phyloP scores from a whole-genome alignment of 805 yeast genomes.

The Cyberlindnera bimundalis region DNA sequence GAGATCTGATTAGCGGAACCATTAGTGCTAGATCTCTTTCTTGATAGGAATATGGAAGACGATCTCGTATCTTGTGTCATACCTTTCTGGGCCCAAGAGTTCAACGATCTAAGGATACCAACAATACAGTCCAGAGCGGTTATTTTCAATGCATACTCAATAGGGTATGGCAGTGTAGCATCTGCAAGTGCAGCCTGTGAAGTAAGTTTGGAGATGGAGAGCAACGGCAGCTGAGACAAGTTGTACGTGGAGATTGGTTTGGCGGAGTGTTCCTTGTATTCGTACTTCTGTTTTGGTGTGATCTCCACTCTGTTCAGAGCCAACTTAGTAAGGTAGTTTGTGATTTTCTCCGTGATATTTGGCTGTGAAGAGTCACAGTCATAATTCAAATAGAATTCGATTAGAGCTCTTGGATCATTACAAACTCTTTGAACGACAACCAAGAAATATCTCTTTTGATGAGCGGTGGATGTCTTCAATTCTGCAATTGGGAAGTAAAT shows the following conservation, averaged over 20 bases:
- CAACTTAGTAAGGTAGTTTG: slow-evolving; percentile 66
- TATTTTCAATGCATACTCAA: slow-evolving; percentile 82
- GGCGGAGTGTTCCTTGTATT: slow-evolving; percentile 47
- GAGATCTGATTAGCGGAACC: slow-evolving; percentile 19
- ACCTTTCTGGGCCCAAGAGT: slow-evolving; percentile 82
- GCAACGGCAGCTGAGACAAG: slow-evolving; percentile 66
- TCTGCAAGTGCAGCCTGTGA: slow-evolving; percentile 51
- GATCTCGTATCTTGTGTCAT: slow-evolving; percentile 31
- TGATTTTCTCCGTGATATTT: slow-evolving; percentile 78
- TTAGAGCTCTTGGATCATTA: slow-evolving; percentile 83
- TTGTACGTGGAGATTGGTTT: slow-evolving; percentile 71
- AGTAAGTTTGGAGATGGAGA: slow-evolving; percentile 65
- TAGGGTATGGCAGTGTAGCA: slow-evolving; percentile 50
- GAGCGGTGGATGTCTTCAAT: slow-evolving; percentile 85
- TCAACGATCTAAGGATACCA: slow-evolving; percentile 73
- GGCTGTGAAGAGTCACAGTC: slow-evolving; percentile 85
- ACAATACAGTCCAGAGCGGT: slow-evolving; percentile 77
- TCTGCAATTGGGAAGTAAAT: slow-evolving; percentile 93
- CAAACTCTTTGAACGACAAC: slow-evolving; percentile 78
- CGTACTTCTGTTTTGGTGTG: slow-evolving; percentile 61
- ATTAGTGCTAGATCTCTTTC: slow-evolving; percentile 29
- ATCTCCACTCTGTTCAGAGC: slow-evolving; percentile 71
- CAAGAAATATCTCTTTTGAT: slow-evolving; percentile 86
- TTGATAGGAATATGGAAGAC: slow-evolving; percentile 15
- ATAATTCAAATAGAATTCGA: slow-evolving; percentile 90